Evolutionary conservation across 2,329 filamentous ascomycete genomes (phyloP), one percentile per base, ranked within the genome.

Genomic region (Rutstroemia sp.): DNA sequence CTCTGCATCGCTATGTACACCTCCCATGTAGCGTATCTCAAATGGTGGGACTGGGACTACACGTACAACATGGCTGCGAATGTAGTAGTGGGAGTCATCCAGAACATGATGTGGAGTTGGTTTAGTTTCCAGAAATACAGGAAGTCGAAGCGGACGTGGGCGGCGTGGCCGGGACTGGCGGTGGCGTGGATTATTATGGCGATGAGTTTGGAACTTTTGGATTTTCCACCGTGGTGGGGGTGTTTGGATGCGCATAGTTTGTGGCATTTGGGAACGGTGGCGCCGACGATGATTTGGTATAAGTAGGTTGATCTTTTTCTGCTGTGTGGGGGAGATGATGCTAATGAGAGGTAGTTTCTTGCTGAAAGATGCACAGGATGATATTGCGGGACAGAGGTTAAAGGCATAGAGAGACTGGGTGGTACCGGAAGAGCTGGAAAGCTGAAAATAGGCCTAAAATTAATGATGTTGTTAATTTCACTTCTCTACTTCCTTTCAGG

Each of bases 41-140:
- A 87, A 68, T 82, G 90, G 64, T 89, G 92, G 77, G 77, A 79
- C 17, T 99, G 94, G 88, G 88, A 97, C 72, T 99, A 99, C 71
- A 88, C 87, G 5, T 99, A 99, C 75, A 99, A 99, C 70, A 97
- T 99, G 91, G 84, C 87, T 1, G 94, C 92, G 51, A 99, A 97
- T 67, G 88, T 99, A 19, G 83, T 80, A 3, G 82, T 88, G 10
- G 94, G 94, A 3, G 76, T 91, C 42, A 71, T 92, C 4, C 86
- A 91, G 68, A 96, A 97, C 66, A 52, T 85, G 4, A 73, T 97
- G 57, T 97, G 94, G 94, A 88, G 79, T 45, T 87, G 82, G 71
- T 96, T 95, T 73, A 92, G 88, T 69, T 82, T 88, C 64, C 75
- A 76, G 62, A 81, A 86, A 64, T 97, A 92, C 73, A 76, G 78